A percentile compares a stretch with the other conserved stretches of the same genome.
phyloP scores from a whole-genome alignment of 495 filamentous ascomycete species.

The Stereocaulon alpinum region DNA sequence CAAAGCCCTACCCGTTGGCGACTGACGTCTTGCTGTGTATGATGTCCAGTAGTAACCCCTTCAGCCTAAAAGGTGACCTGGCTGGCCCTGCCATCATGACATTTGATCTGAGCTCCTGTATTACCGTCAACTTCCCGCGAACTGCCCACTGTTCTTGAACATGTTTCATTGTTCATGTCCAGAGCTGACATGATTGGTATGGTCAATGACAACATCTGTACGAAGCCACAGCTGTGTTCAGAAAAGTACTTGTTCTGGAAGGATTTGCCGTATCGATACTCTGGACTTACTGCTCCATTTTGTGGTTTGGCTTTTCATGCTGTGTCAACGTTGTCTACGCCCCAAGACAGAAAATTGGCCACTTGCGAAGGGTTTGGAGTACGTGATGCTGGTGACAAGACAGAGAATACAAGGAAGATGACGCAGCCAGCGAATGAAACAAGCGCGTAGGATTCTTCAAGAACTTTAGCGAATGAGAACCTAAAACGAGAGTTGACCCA shows the following conservation, averaged over 20 bases:
- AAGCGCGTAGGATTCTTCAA: not conserved
- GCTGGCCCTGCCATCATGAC: not conserved
- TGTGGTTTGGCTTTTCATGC: constrained; percentile 2
- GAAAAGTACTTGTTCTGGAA: not conserved
- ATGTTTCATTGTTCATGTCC: not conserved
- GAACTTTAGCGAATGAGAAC: not conserved
- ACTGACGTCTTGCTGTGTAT: too few species aligned
- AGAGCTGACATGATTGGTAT: constrained; percentile 1
- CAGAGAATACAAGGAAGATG: not conserved
- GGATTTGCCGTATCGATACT: not conserved
- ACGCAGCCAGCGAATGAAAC: not conserved
- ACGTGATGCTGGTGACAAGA: not conserved
- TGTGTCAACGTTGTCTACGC: not conserved
- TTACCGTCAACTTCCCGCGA: not conserved
- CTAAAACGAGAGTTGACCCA: not conserved
- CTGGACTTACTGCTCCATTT: not conserved
- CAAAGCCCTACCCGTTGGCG: too few species aligned
- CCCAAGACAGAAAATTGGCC: not conserved
- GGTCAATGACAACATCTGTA: not conserved
- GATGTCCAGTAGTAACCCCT: not conserved
- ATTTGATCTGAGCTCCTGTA: not conserved
- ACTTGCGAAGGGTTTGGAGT: not conserved
- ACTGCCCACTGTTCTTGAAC: not conserved
- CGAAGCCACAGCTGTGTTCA: not conserved
- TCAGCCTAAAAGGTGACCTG: not conserved